Evolutionary conservation across 2,329 filamentous ascomycete genomes (phyloP).

Genomic region (Basipetospora chlamydospora): DNA sequence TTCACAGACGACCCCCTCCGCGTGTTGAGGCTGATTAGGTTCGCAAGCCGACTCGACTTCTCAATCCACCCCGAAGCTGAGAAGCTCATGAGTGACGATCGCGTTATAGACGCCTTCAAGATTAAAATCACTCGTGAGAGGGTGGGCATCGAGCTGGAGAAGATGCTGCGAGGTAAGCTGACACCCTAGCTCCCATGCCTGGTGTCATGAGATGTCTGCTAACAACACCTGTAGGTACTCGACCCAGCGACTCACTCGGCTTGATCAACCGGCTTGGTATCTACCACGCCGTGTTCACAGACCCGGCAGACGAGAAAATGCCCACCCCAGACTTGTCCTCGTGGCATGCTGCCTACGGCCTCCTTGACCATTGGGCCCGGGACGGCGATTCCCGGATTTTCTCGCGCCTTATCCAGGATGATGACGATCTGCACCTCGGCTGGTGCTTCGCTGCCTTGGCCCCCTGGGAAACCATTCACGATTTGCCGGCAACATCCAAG

Average conservation of each 20-base stretch:
- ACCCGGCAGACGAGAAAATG: conserved; percentile 41
- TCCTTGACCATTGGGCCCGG: conserved; percentile 35
- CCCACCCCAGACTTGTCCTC: conserved; percentile 40
- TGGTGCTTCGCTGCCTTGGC: conserved; percentile 65
- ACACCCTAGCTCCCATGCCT: neutral
- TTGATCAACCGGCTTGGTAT: conserved; percentile 53
- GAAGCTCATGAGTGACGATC: conserved; percentile 58
- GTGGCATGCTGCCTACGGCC: conserved; percentile 51
- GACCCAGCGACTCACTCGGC: conserved; percentile 46
- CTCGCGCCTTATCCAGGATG: conserved; percentile 41
- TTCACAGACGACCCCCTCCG: conserved; percentile 89
- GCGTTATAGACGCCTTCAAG: conserved; percentile 66
- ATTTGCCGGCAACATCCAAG: too few relatives aligned
- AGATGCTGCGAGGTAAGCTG: conserved; percentile 62
- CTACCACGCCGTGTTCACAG: conserved; percentile 60
- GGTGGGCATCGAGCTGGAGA: conserved; percentile 75
- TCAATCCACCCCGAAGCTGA: conserved; percentile 57
- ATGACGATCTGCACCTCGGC: conserved; percentile 53
- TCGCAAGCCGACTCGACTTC: conserved; percentile 75
- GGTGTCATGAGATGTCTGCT: neutral
- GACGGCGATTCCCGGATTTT: conserved; percentile 30
- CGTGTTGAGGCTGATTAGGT: conserved; percentile 74
- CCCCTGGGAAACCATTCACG: conserved; percentile 52
- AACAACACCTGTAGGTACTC: conserved; percentile 27
- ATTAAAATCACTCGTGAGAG: conserved; percentile 87